Conservation (phyloP, 805 yeast species). For the Maudiozyma saulgeensis region DNA sequence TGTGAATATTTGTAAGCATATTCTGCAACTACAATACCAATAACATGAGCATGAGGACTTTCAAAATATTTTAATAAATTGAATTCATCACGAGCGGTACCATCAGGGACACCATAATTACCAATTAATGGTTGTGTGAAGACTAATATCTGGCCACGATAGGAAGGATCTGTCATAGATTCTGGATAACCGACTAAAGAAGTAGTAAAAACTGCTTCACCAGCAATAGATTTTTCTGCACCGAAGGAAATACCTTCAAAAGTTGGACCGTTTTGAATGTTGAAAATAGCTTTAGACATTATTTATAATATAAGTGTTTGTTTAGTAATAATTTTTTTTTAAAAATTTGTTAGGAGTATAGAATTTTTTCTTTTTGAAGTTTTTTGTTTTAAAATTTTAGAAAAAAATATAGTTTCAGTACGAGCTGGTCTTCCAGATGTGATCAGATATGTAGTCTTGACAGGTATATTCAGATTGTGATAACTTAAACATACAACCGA, state of each 20-base stretch:
- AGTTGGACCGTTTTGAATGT: slow-evolving; percentile 87
- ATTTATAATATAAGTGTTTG: background rate
- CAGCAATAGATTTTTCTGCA: slow-evolving; percentile 83
- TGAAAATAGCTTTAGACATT: slow-evolving; percentile 74
- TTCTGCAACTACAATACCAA: slow-evolving; percentile 93
- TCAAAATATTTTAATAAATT: slow-evolving; percentile 85
- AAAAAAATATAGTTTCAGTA: slow-evolving; percentile 18
- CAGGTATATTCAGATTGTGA: slow-evolving; percentile 31
- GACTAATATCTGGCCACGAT: slow-evolving; percentile 91
- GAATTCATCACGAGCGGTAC: slow-evolving; percentile 68
- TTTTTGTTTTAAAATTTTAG: background rate
- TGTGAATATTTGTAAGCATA: slow-evolving; percentile 95
- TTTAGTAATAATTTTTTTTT: slow-evolving; percentile 1
- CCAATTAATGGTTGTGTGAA: slow-evolving; percentile 97
- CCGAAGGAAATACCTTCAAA: slow-evolving; percentile 94
- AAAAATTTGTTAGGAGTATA: background rate
- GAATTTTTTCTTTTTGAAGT: slow-evolving; percentile 8
- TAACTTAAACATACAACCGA: slow-evolving; percentile 25
- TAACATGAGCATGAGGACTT: slow-evolving; percentile 83
- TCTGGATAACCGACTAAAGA: slow-evolving; percentile 98
- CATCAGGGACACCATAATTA: slow-evolving; percentile 95
- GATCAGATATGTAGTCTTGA: slow-evolving; percentile 42
- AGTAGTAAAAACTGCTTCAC: slow-evolving; percentile 97
- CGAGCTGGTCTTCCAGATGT: slow-evolving; percentile 43
- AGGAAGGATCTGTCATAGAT: slow-evolving; percentile 97